These are phyloP conservation scores for Salicornia ramosissima DNA, from an alignment of 148 eudicot species.

Conservation along the genomic window DNA sequence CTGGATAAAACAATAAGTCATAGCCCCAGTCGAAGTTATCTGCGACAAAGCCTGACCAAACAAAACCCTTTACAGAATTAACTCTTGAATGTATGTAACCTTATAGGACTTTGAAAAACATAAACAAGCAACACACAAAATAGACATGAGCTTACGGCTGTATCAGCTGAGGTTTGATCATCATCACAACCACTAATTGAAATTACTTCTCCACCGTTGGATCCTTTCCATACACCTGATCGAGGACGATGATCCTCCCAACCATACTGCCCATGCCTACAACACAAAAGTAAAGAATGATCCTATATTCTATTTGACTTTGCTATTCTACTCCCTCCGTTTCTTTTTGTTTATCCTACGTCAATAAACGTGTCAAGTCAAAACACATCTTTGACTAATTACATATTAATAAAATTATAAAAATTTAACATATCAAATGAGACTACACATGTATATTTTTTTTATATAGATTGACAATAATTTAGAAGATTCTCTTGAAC, in stretches of 20 bases:
- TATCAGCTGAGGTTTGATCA: slow-evolving; percentile 94
- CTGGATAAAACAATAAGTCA: slow-evolving; percentile 94
- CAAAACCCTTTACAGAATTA: slow-evolving; percentile 5
- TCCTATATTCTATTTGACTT: not conserved
- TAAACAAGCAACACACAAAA: not conserved
- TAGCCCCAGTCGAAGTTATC: slow-evolving; percentile 89
- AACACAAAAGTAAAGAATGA: slow-evolving; percentile 8
- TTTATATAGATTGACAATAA: too few relatives aligned
- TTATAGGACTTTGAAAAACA: not conserved
- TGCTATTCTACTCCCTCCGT: too few relatives aligned
- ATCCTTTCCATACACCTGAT: slow-evolving; percentile 93
- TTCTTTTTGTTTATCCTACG: too few relatives aligned
- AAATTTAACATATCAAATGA: too few relatives aligned
- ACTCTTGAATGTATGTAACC: not conserved
- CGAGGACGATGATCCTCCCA: slow-evolving; percentile 99
- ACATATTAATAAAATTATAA: too few relatives aligned
- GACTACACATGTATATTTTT: too few relatives aligned
- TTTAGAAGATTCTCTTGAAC: too few relatives aligned
- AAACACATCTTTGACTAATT: too few relatives aligned
- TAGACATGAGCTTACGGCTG: slow-evolving; percentile 57
- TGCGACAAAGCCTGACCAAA: slow-evolving; percentile 76
- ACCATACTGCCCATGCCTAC: slow-evolving; percentile 72
- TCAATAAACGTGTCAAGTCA: too few relatives aligned
- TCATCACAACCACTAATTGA: slow-evolving; percentile 99
- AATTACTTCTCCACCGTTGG: slow-evolving; percentile 87